Conservation (phyloP, 1,284 basidiomycete genomes). For the Xanthoconium separans region DNA sequence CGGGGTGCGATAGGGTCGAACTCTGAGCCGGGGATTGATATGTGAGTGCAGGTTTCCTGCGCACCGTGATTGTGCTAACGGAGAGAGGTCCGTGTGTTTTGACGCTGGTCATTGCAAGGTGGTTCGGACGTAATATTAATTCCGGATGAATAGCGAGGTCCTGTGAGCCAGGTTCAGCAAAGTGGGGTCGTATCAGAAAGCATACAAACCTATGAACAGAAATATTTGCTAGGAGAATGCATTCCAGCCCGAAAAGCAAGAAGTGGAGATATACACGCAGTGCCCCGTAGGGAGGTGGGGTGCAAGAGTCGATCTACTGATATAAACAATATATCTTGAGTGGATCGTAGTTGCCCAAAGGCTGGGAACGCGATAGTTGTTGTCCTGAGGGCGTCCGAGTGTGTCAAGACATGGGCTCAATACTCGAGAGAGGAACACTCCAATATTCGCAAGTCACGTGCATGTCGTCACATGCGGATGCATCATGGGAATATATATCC, state of each 20-base stretch:
- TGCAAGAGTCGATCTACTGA: slow-evolving; percentile 12
- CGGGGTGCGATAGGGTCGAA: slow-evolving; percentile 12
- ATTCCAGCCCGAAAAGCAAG: slow-evolving; percentile 21
- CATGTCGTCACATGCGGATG: slow-evolving; percentile 9
- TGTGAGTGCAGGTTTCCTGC: slow-evolving; percentile 50
- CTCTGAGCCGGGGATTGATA: slow-evolving; percentile 48
- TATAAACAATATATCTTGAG: slow-evolving; percentile 28
- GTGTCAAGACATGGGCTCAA: slow-evolving; percentile 26
- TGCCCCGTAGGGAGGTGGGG: slow-evolving; percentile 1
- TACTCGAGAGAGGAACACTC: slow-evolving; percentile 6
- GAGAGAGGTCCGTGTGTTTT: slow-evolving; percentile 17
- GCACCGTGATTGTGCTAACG: slow-evolving; percentile 26
- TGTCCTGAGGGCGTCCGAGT: slow-evolving; percentile 12
- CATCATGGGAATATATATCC: slow-evolving; percentile 12
- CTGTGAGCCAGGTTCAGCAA: slow-evolving; percentile 10
- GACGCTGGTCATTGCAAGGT: slow-evolving; percentile 23
- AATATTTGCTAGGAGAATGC: slow-evolving; percentile 13
- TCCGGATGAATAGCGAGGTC: slow-evolving; percentile 10
- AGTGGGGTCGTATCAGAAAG: not conserved
- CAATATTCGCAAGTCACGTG: slow-evolving; percentile 26
- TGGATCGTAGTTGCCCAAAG: slow-evolving; percentile 13
- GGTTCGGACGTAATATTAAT: slow-evolving; percentile 6
- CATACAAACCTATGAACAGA: slow-evolving; percentile 23
- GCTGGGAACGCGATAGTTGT: slow-evolving; percentile 8
- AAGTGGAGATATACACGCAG: slow-evolving; percentile 17